phyloP scores from a whole-genome alignment of 306 rosid genomes.

The Albizia julibrissin region DNA sequence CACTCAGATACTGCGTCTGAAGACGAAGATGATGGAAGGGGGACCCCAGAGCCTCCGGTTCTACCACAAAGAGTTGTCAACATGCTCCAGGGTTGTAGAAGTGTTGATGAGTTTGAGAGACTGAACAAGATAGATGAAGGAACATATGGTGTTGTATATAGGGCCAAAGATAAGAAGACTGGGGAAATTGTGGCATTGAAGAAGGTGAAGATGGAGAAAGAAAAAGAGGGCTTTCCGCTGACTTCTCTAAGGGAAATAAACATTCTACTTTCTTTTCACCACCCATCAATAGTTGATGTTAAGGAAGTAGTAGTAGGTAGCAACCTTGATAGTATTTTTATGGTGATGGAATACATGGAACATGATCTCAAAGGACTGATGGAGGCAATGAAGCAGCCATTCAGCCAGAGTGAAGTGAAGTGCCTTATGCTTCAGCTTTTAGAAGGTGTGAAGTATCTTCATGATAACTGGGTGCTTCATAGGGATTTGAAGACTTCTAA shows the following conservation, averaged over 20 bases:
- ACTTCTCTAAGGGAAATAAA: conserved; percentile 99
- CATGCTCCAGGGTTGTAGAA: conserved; percentile 99
- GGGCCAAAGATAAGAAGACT: conserved; percentile 89
- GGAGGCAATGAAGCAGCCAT: conserved; percentile 98
- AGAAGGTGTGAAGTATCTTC: conserved; percentile 96
- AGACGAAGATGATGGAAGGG: conserved; percentile 54
- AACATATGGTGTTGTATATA: conserved; percentile 97
- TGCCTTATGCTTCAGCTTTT: conserved; percentile 95
- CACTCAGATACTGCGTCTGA: conserved; percentile 65
- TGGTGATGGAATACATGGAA: conserved; percentile 99
- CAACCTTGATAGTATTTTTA: conserved; percentile 97
- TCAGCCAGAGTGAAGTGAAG: conserved; percentile 98
- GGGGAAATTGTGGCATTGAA: conserved; percentile 96
- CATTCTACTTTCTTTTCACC: conserved; percentile 97
- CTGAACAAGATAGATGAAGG: conserved; percentile 98
- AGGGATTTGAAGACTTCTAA: conserved; percentile 97
- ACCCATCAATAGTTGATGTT: conserved; percentile 92
- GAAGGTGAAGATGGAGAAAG: conserved; percentile 99
- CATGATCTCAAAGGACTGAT: conserved; percentile 95
- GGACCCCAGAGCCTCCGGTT: conserved; percentile 58
- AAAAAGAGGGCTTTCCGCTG: conserved; percentile 95
- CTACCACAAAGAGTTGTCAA: conserved; percentile 76
- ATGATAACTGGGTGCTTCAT: conserved; percentile 99
- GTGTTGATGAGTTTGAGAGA: conserved; percentile 99
- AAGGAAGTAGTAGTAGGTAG: conserved; percentile 99